Evolutionary conservation across 208 protist species (phyloP).

Genomic region (Trypanosoma scelopori): DNA sequence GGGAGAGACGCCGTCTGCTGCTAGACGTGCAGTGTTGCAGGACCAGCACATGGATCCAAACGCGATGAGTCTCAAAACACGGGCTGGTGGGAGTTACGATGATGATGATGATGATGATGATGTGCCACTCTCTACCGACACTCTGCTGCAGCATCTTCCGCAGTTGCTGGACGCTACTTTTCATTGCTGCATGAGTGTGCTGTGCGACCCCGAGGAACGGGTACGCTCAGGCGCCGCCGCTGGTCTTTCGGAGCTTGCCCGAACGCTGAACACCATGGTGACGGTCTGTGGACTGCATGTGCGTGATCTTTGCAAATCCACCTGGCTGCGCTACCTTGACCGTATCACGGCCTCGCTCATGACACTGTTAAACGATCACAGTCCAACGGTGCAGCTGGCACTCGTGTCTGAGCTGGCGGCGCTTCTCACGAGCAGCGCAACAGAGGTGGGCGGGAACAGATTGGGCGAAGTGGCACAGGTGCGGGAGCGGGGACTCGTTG

Average conservation of each 20-base stretch:
- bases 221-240: conserved; percentile 55
- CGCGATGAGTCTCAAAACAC: background rate
- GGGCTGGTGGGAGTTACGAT: too few relatives aligned
- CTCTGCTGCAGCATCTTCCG: conserved; percentile 24
- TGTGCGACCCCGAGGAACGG: conserved; percentile 45
- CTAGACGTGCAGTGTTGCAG: background rate
- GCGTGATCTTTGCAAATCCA: conserved; percentile 3
- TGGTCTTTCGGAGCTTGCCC: conserved; percentile 51
- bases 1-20: background rate
- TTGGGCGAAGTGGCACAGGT: conserved; percentile 31
- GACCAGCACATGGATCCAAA: background rate
- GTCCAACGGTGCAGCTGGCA: conserved; percentile 62
- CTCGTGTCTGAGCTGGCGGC: conserved; percentile 64
- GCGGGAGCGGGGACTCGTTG: conserved; percentile 46
- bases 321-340: conserved; percentile 43
- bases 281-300: conserved; percentile 18
- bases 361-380: conserved; percentile 50
- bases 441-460: background rate
- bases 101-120: too few relatives aligned
- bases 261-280: conserved; percentile 51
- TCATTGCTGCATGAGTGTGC: conserved; percentile 30
- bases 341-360: conserved; percentile 51
- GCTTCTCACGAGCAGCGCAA: conserved; percentile 31
- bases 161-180: conserved; percentile 37
- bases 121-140: conserved; percentile 21